Evolutionary conservation across 1,284 basidiomycete species (phyloP).

Genomic region (Pascua guehoae): DNA sequence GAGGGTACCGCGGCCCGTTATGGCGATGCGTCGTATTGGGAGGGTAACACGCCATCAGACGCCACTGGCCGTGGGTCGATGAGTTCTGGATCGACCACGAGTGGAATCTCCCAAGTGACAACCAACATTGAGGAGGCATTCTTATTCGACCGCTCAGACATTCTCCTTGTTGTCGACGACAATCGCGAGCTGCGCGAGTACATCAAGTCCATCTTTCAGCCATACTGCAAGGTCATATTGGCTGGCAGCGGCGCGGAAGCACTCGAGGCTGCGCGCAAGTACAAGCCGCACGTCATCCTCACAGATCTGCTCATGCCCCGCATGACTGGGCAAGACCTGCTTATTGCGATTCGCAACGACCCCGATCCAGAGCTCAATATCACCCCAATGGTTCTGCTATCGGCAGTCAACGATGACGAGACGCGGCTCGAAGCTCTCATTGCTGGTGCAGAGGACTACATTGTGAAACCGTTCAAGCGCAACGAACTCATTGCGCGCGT

Average conservation of each 20-base stretch:
- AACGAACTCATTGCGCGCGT: conserved; percentile 51
- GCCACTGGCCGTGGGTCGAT: no score
- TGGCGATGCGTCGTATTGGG: background rate
- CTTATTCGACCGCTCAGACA: conserved; percentile 26
- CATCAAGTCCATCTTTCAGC: conserved; percentile 25
- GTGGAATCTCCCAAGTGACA: no score
- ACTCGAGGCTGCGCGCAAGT: conserved; percentile 26
- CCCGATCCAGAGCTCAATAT: background rate
- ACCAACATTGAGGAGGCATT: background rate
- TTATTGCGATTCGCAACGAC: conserved; percentile 8
- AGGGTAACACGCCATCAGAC: no score
- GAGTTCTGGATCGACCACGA: background rate
- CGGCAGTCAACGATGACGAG: conserved; percentile 34
- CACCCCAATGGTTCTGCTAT: conserved; percentile 34
- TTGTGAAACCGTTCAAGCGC: conserved; percentile 45
- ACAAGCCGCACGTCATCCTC: conserved; percentile 23
- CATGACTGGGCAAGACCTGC: conserved; percentile 20
- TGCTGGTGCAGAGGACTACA: conserved; percentile 50
- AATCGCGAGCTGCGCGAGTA: conserved; percentile 32
- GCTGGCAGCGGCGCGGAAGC: conserved; percentile 41
- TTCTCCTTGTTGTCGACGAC: conserved; percentile 30
- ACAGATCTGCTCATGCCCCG: conserved; percentile 37
- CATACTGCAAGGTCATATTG: conserved; percentile 39
- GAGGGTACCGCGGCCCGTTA: conserved; percentile 12
- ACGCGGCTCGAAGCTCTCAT: conserved; percentile 39